phyloP scores from a whole-genome alignment of 768 basidiomycete species.

The Coprinopsis strossmayeri region DNA sequence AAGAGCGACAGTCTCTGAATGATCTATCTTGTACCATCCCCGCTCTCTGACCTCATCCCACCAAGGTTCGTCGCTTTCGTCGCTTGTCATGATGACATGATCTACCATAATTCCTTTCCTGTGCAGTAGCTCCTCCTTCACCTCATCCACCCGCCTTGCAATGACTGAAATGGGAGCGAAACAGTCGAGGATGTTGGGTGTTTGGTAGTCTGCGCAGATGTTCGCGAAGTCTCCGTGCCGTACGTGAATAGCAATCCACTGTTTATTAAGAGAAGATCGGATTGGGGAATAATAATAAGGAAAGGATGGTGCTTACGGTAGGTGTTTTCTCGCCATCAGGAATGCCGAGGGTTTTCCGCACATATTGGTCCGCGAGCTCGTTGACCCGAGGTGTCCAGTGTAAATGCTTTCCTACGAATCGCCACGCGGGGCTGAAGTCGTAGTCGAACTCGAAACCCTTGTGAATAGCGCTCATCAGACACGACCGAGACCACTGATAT shows the following conservation, averaged over 20 bases:
- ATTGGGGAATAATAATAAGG: background rate
- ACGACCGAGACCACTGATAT: too few relatives aligned
- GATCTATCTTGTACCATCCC: constrained; percentile 50
- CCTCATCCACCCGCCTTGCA: constrained; percentile 48
- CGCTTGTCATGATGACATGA: constrained; percentile 58
- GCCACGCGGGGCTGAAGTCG: constrained; percentile 55
- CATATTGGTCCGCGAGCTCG: constrained; percentile 36
- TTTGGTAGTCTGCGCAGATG: constrained; percentile 30
- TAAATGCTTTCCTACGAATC: constrained; percentile 44
- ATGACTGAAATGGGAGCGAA: constrained; percentile 46
- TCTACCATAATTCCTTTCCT: constrained; percentile 37
- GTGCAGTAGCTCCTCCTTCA: constrained; percentile 39
- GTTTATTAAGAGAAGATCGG: constrained; percentile 21
- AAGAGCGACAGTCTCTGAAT: constrained; percentile 36
- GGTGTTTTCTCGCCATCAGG: constrained; percentile 33
- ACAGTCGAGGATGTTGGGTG: constrained; percentile 32
- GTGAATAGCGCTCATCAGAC: background rate
- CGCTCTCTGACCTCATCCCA: constrained; percentile 41
- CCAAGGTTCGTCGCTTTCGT: constrained; percentile 49
- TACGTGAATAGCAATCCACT: constrained; percentile 54
- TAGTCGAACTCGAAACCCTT: constrained; percentile 45
- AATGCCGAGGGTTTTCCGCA: constrained; percentile 36
- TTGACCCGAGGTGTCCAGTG: constrained; percentile 38
- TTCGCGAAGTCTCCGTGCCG: constrained; percentile 48
- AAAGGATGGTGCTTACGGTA: constrained; percentile 25